These are phyloP conservation scores for Colletotrichum caudatum DNA, from an alignment of 2,329 filamentous ascomycete genomes.

Conservation along the genomic window DNA sequence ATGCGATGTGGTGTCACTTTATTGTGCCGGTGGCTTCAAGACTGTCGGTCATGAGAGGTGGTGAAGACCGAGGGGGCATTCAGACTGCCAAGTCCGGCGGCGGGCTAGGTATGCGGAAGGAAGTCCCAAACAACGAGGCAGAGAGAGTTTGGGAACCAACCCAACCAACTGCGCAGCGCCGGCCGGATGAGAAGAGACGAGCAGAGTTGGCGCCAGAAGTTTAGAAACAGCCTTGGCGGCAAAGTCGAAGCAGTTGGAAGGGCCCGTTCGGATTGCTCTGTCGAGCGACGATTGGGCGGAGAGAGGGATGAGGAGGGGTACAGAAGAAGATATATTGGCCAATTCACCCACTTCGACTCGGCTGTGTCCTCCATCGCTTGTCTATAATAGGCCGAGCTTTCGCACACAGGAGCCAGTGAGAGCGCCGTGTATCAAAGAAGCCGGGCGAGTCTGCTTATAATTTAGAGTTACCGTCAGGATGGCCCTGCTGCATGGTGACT, in stretches of 20 bases:
- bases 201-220: constrained; percentile 8
- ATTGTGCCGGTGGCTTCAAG: background rate
- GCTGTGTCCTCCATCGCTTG: background rate
- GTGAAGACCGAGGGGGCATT: background rate
- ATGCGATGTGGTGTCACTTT: too few species aligned
- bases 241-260: background rate
- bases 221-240: constrained; percentile 14
- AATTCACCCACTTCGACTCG: background rate
- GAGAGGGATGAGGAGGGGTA: background rate
- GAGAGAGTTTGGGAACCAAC: background rate
- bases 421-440: background rate
- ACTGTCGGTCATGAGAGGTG: background rate
- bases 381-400: background rate
- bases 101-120: constrained; percentile 6
- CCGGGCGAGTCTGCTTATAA: background rate
- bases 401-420: background rate
- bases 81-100: constrained; percentile 19
- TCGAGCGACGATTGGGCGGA: background rate
- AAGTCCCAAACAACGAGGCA: constrained; percentile 1
- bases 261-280: background rate
- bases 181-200: background rate
- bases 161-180: constrained; percentile 19
- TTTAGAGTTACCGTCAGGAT: background rate
- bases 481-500: background rate
- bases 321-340: background rate